Evolutionary conservation across 208 protist genomes (phyloP).

Genomic region (Novymonas esmeraldas): DNA sequence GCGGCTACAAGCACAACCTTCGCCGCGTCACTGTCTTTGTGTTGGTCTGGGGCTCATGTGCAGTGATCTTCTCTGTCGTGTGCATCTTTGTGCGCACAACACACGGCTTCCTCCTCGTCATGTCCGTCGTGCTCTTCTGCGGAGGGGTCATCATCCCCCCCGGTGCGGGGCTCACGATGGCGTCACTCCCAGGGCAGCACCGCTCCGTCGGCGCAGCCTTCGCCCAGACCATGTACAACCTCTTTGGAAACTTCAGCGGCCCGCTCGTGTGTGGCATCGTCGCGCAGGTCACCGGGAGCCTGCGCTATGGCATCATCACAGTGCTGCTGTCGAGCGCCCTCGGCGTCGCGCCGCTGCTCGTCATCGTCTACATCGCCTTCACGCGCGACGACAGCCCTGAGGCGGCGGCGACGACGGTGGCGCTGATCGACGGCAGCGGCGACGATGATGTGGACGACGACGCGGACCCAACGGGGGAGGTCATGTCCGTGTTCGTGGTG

Average conservation of each 20-base stretch:
- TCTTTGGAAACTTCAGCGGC: slow-evolving; percentile 89
- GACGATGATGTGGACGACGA: neutral
- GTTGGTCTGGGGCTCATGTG: slow-evolving; percentile 51
- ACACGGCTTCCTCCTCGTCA: slow-evolving; percentile 67
- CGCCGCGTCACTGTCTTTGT: slow-evolving; percentile 59
- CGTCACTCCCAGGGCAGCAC: slow-evolving; percentile 60
- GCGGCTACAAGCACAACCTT: slow-evolving; percentile 84
- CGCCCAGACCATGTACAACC: slow-evolving; percentile 87
- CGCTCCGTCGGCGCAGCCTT: slow-evolving; percentile 73
- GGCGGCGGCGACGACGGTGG: neutral
- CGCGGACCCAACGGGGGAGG: no score
- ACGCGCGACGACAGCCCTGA: neutral
- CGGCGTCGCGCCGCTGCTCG: slow-evolving; percentile 62
- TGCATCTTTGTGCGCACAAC: slow-evolving; percentile 81
- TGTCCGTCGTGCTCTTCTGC: slow-evolving; percentile 89
- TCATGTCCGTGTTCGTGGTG: no score
- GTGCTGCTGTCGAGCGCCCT: slow-evolving; percentile 66
- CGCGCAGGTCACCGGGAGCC: slow-evolving; percentile 58
- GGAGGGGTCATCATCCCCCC: slow-evolving; percentile 85
- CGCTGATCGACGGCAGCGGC: neutral
- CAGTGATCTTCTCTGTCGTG: slow-evolving; percentile 62
- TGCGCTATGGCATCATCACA: slow-evolving; percentile 79
- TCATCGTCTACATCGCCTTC: slow-evolving; percentile 47
- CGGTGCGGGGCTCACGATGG: slow-evolving; percentile 78
- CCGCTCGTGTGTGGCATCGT: slow-evolving; percentile 87